Conservation (phyloP, 257 asterid species). For the Nicotiana knightiana region DNA sequence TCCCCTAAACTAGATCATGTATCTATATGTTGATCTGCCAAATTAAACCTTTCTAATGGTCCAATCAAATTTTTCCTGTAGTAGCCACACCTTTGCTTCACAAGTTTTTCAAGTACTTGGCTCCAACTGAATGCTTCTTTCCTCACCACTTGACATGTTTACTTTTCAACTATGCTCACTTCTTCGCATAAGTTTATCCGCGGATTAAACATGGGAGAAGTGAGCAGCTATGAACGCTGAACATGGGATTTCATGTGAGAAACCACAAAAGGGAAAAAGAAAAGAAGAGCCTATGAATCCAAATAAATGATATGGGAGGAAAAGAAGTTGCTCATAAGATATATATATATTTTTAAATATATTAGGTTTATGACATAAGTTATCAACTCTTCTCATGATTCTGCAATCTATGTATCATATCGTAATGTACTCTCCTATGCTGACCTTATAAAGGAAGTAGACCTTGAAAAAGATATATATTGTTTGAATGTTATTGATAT, state of each 20-base stretch:
- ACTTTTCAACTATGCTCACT: too few species aligned
- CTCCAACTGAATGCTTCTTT: neutral
- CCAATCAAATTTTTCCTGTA: neutral
- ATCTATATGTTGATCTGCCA: neutral
- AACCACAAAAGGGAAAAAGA: too few species aligned
- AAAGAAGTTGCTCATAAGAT: neutral
- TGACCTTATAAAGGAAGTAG: neutral
- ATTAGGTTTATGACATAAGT: neutral
- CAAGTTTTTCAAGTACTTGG: neutral
- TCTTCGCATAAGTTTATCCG: too few species aligned
- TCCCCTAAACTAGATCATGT: neutral
- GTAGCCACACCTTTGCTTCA: neutral
- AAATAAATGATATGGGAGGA: neutral
- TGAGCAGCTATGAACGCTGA: neutral
- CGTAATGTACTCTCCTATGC: neutral
- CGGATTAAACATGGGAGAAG: neutral
- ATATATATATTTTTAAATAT: neutral
- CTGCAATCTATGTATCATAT: neutral
- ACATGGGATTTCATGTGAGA: neutral
- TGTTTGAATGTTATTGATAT: neutral
- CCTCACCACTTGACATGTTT: neutral
- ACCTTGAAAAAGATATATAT: too few species aligned
- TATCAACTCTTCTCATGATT: neutral
- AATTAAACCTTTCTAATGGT: neutral
- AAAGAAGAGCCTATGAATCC: neutral